Conservation (phyloP, 140 eudicot genomes). For the Cichorium intybus region DNA sequence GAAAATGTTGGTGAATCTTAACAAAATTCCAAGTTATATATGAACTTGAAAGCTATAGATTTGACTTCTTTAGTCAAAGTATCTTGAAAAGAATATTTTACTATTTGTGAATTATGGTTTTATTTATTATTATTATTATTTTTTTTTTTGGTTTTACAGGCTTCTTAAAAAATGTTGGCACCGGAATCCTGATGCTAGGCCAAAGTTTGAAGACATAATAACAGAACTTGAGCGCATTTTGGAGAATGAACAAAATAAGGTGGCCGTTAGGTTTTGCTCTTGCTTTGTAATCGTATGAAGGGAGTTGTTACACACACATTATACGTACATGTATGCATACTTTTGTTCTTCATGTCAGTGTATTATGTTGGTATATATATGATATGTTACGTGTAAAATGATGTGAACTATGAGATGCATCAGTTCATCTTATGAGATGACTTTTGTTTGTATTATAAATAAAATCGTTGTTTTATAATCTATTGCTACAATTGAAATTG, state of each 20-base stretch:
- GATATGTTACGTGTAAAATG: constrained; percentile 3
- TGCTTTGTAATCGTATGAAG: constrained; percentile 38
- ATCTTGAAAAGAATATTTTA: not conserved
- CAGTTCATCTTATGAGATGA: constrained; percentile 17
- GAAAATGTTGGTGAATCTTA: not conserved
- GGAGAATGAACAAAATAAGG: constrained; percentile 29
- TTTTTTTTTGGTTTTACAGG: too few relatives aligned
- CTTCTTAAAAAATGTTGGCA: constrained; percentile 68
- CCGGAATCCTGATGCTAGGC: constrained; percentile 52
- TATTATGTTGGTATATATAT: constrained; percentile 15
- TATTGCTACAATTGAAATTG: too few relatives aligned
- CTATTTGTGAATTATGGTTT: not conserved
- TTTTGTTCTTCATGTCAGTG: constrained; percentile 10
- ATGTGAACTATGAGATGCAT: constrained; percentile 5
- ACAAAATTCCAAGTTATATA: not conserved
- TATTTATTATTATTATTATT: not conserved
- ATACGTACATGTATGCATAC: not conserved
- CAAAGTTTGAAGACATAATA: constrained; percentile 58
- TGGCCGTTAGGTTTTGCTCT: constrained; percentile 30
- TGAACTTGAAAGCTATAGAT: constrained; percentile 1
- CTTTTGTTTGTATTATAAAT: constrained; percentile 17
- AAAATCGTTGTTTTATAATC: not conserved
- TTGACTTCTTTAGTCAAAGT: constrained; percentile 9
- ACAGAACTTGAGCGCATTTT: constrained; percentile 39
- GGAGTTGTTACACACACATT: not conserved